These are phyloP conservation scores for Psilocybe cyanescens DNA, from an alignment of 768 basidiomycete genomes.

Conservation along the genomic window DNA sequence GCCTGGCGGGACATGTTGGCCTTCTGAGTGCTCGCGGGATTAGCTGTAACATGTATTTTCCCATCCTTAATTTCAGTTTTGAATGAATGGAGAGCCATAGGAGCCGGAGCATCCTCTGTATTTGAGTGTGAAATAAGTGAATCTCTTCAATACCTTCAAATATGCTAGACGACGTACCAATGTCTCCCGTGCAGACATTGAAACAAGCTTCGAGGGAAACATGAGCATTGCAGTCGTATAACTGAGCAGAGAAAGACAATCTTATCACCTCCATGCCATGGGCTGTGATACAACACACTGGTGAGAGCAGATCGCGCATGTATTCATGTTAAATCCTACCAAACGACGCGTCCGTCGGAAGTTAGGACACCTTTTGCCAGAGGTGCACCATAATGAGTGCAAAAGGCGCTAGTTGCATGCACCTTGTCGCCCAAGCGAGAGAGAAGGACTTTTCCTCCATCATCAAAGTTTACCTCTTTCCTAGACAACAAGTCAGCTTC, in stretches of 20 bases:
- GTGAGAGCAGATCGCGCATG: not conserved
- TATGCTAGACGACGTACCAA: constrained; percentile 47
- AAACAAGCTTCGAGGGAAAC: constrained; percentile 68
- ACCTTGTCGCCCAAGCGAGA: constrained; percentile 77
- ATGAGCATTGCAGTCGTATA: not conserved
- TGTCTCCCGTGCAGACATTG: constrained; percentile 83
- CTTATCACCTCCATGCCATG: constrained; percentile 83
- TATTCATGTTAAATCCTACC: constrained; percentile 45
- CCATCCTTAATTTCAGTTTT: constrained; percentile 66
- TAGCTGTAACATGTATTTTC: constrained; percentile 80
- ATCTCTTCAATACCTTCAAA: not conserved
- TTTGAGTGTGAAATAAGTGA: constrained; percentile 14
- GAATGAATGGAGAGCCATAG: constrained; percentile 80
- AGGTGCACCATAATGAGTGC: constrained; percentile 93
- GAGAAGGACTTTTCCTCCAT: constrained; percentile 72
- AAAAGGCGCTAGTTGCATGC: constrained; percentile 81
- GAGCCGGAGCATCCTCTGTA: constrained; percentile 88
- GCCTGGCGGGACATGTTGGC: constrained; percentile 69
- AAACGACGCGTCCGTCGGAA: constrained; percentile 78
- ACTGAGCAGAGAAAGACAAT: not conserved
- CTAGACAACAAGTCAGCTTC: constrained; percentile 36
- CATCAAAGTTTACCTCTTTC: constrained; percentile 83
- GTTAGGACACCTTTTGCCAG: constrained; percentile 82
- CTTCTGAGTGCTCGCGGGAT: constrained; percentile 61
- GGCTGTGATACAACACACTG: constrained; percentile 40